These are phyloP conservation scores for Aureobasidium subglaciale DNA, from an alignment of 2,329 filamentous ascomycete genomes.

Conservation along the genomic window DNA sequence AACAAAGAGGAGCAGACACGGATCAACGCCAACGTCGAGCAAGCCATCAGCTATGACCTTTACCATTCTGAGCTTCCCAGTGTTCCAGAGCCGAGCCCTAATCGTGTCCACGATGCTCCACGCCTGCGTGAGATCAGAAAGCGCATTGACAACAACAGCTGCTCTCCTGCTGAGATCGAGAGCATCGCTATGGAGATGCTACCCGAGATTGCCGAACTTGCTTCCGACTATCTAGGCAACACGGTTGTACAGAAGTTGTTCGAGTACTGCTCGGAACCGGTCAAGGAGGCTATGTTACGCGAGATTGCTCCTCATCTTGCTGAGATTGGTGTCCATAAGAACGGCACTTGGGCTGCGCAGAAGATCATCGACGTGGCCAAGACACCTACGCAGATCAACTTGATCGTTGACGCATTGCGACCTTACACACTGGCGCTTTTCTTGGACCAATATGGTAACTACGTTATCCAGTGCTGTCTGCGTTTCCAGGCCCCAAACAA, in stretches of 20 bases:
- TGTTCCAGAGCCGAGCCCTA: conserved; percentile 80
- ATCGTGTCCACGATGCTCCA: conserved; percentile 84
- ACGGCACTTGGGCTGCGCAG: conserved; percentile 97
- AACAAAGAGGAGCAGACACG: conserved; percentile 66
- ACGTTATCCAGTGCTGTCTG: conserved; percentile 92
- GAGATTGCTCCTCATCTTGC: conserved; percentile 87
- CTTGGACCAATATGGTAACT: conserved; percentile 97
- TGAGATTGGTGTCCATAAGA: conserved; percentile 97
- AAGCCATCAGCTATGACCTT: conserved; percentile 64
- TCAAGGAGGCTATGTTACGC: conserved; percentile 83
- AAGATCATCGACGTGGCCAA: conserved; percentile 98
- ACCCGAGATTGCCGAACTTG: conserved; percentile 87
- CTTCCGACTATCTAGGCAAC: conserved; percentile 95
- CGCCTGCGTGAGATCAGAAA: conserved; percentile 94
- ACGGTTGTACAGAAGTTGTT: conserved; percentile 99
- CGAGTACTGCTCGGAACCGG: conserved; percentile 84
- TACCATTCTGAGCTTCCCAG: conserved; percentile 82
- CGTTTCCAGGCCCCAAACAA: conserved; percentile 86
- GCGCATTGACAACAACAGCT: conserved; percentile 90
- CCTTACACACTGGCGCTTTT: conserved; percentile 87
- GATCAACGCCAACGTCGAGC: conserved; percentile 67
- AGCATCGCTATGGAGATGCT: conserved; percentile 89
- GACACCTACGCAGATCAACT: conserved; percentile 69
- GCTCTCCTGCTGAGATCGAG: conserved; percentile 82
- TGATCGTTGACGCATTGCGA: conserved; percentile 77